phyloP scores from a whole-genome alignment of 768 basidiomycete species.

The Mycena pura region DNA sequence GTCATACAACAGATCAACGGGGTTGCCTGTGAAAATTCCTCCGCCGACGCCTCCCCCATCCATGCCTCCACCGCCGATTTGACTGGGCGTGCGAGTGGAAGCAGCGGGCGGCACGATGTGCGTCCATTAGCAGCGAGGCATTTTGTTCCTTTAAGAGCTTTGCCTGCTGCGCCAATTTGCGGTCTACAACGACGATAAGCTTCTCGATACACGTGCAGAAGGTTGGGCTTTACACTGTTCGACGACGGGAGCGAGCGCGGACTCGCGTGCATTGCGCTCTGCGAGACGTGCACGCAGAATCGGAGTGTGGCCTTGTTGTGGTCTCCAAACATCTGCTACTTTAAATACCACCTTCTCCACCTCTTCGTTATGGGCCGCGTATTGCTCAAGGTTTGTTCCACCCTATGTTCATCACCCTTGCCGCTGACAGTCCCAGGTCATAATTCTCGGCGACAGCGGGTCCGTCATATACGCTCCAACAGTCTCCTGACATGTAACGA shows the following conservation, averaged over 20 bases:
- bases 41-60: slow-evolving; percentile 91
- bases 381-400: slow-evolving; percentile 72
- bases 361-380: slow-evolving; percentile 75
- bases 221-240: slow-evolving; percentile 79
- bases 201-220: slow-evolving; percentile 23
- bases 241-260: slow-evolving; percentile 82
- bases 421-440: slow-evolving; percentile 67
- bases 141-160: slow-evolving; percentile 93
- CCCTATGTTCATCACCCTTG: background rate
- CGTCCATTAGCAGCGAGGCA: slow-evolving; percentile 82
- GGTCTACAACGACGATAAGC: slow-evolving; percentile 59
- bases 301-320: slow-evolving; percentile 4
- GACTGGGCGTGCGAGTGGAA: too few relatives aligned
- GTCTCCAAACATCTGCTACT: slow-evolving; percentile 22
- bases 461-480: slow-evolving; percentile 46
- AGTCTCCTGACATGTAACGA: slow-evolving; percentile 24
- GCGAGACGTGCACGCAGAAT: slow-evolving; percentile 77
- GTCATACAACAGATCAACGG: slow-evolving; percentile 63
- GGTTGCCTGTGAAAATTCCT: slow-evolving; percentile 78
- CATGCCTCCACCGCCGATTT: slow-evolving; percentile 84
- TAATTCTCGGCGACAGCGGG: slow-evolving; percentile 99
- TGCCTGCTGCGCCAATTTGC: slow-evolving; percentile 90
- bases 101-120: too few relatives aligned
- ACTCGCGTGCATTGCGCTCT: slow-evolving; percentile 84
- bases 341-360: slow-evolving; percentile 30